These are phyloP conservation scores for Triangularia setosa DNA, from an alignment of 2,329 filamentous ascomycete species.

Conservation along the genomic window DNA sequence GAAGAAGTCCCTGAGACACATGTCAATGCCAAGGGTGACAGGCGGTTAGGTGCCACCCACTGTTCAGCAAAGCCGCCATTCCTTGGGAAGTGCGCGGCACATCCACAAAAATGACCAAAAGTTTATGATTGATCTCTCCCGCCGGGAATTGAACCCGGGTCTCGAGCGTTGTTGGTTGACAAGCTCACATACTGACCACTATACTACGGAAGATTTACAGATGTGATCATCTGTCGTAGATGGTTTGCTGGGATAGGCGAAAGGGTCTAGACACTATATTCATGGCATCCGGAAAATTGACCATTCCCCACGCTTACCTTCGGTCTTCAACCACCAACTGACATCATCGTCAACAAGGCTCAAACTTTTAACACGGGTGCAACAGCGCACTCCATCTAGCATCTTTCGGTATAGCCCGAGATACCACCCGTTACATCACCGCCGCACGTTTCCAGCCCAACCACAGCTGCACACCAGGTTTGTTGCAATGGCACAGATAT, in stretches of 20 bases:
- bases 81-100: not conserved
- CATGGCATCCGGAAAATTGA: no score
- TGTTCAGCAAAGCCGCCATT: not conserved
- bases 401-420: not conserved
- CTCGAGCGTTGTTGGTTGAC: constrained; percentile 21
- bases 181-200: constrained; percentile 25
- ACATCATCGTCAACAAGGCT: not conserved
- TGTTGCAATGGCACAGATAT: not conserved
- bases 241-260: constrained; percentile 1
- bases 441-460: not conserved
- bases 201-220: constrained; percentile 23
- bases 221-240: constrained; percentile 19
- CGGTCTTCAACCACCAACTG: not conserved
- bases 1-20: not conserved
- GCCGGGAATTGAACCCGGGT: constrained; percentile 25
- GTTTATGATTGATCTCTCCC: constrained; percentile 17
- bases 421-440: not conserved
- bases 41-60: not conserved
- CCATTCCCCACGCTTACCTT: not conserved
- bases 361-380: not conserved
- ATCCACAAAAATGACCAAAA: not conserved
- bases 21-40: not conserved
- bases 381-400: not conserved
- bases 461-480: not conserved
- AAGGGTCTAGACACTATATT: not conserved